Evolutionary conservation across 345 rosid species (phyloP).

Genomic region (Rhodamnia rubescens): DNA sequence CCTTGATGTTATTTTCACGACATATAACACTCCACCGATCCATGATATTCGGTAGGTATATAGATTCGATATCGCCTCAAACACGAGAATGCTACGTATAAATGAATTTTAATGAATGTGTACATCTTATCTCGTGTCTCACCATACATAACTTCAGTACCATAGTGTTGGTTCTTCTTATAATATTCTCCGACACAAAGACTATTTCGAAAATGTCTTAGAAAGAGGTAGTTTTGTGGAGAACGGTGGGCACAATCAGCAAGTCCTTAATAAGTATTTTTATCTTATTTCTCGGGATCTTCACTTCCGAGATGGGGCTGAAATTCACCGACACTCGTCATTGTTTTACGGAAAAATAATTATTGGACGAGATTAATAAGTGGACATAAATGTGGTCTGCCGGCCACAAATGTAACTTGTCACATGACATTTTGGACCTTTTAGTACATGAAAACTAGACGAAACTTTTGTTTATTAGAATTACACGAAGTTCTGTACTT

Average conservation of each 20-base stretch:
- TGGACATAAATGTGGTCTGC: not conserved
- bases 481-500: not conserved
- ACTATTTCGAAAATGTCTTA: not conserved
- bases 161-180: not conserved
- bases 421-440: not conserved
- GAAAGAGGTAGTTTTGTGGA: not conserved
- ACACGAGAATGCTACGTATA: not conserved
- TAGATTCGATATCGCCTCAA: not conserved
- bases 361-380: not conserved
- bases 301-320: not conserved
- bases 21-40: accelerated
- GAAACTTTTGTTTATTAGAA: not conserved
- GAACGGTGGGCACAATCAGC: not conserved
- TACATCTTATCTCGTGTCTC: not conserved
- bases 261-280: not conserved
- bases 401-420: not conserved
- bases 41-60: not conserved
- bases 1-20: not conserved
- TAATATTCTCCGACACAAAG: not conserved
- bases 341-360: not conserved
- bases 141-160: not conserved
- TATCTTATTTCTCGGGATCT: not conserved
- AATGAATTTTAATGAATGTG: not conserved
- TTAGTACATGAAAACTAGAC: not conserved
- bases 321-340: not conserved